These are phyloP conservation scores for Quercus robur DNA, from an alignment of 306 rosid genomes.

Conservation along the genomic window DNA sequence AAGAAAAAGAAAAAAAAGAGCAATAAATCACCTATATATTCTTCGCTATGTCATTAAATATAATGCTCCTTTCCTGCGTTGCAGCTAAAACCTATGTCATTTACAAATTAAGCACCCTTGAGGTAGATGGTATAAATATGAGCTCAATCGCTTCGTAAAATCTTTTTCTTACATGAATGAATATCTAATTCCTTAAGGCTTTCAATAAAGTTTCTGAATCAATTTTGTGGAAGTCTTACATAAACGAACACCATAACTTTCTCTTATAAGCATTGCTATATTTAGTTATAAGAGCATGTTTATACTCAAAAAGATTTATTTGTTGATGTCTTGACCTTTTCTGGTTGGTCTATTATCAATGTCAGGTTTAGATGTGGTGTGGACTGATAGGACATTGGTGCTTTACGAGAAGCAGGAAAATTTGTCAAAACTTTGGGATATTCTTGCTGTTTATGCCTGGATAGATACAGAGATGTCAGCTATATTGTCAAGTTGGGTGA, in stretches of 20 bases:
- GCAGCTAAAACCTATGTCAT: background rate
- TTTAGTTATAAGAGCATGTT: background rate
- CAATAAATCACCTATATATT: background rate
- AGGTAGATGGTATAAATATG: background rate
- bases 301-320: background rate
- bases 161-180: background rate
- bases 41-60: no score
- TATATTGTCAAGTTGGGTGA: no score
- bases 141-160: background rate
- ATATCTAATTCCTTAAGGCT: background rate
- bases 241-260: background rate
- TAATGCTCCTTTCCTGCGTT: background rate
- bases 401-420: no score
- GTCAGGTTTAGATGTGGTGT: constrained; percentile 35
- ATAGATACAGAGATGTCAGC: no score
- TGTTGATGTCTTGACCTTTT: background rate
- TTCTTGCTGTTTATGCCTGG: no score
- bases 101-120: background rate
- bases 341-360: constrained; percentile 15
- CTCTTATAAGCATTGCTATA: no score
- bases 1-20: no score
- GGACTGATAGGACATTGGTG: no score
- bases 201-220: background rate
- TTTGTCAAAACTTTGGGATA: no score
- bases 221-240: background rate